Evolutionary conservation across 2,329 filamentous ascomycete species (phyloP).

Genomic region (Pseudogymnoascus sp.): DNA sequence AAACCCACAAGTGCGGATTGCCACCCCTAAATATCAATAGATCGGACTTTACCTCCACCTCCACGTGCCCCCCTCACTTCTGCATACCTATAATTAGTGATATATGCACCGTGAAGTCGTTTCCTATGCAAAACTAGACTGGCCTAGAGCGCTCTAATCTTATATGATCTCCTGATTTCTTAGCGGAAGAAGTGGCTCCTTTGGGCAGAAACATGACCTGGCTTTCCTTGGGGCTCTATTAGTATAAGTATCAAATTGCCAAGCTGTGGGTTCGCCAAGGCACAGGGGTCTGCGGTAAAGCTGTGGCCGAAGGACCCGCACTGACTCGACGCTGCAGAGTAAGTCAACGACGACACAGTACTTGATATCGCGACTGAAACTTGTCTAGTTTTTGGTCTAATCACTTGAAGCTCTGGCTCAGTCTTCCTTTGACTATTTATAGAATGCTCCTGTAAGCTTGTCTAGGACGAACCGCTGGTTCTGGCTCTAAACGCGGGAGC

Average conservation of each 20-base stretch:
- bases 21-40: background rate
- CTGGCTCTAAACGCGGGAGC: background rate
- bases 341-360: background rate
- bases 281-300: slow-evolving; percentile 20
- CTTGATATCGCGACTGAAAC: background rate
- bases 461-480: background rate
- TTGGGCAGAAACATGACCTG: background rate
- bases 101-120: background rate
- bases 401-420: background rate
- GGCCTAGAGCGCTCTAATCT: background rate
- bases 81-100: background rate
- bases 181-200: background rate
- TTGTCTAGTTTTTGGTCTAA: background rate
- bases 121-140: background rate
- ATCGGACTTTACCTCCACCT: background rate
- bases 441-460: background rate
- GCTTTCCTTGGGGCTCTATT: background rate
- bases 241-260: background rate
- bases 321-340: background rate
- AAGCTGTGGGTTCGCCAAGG: background rate
- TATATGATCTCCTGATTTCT: background rate
- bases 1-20: background rate
- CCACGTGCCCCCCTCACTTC: background rate
- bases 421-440: background rate
- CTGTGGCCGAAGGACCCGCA: background rate